Percentiles rank a stretch among this genome's conserved stretches.
Conservation (phyloP, 306 rosid genomes). For the Quercus suber region DNA sequence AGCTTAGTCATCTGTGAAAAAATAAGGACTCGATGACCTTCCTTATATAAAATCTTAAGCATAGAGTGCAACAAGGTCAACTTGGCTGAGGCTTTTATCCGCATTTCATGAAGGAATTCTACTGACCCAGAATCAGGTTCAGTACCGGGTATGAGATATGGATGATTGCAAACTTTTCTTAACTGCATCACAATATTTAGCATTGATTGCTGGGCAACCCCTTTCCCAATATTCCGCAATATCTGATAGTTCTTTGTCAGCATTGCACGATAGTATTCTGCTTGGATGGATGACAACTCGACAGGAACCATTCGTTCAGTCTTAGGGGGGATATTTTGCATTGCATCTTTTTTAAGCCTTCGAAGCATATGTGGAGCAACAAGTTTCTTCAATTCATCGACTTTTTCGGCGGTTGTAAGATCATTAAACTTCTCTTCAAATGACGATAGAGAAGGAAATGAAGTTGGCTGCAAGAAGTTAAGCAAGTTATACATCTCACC, state of each 20-base stretch:
- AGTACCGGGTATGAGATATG: conserved; percentile 97
- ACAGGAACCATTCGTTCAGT: conserved; percentile 99
- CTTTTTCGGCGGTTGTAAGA: conserved; percentile 94
- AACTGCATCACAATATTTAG: conserved; percentile 97
- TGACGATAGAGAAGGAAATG: conserved; percentile 86
- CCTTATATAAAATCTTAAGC: conserved; percentile 78
- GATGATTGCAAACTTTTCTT: conserved; percentile 99
- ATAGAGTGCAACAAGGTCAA: conserved; percentile 90
- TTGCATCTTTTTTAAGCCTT: conserved; percentile 96
- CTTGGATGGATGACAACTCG: conserved; percentile 96
- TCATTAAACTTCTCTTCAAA: conserved; percentile 97
- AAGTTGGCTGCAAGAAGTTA: conserved; percentile 96
- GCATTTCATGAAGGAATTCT: conserved; percentile 97
- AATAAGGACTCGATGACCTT: conserved; percentile 93
- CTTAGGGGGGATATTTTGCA: conserved; percentile 99
- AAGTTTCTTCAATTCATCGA: conserved; percentile 94
- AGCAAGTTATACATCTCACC: conserved; percentile 99
- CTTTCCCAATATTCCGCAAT: conserved; percentile 93
- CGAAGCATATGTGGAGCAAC: conserved; percentile 99
- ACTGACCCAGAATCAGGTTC: conserved; percentile 94
- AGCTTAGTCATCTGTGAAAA: conserved; percentile 99
- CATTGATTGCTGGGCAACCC: conserved; percentile 95
- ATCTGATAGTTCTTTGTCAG: conserved; percentile 96
- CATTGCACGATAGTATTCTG: conserved; percentile 99
- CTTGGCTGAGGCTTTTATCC: conserved; percentile 99